A percentile compares a stretch with the other conserved stretches of the same genome.
Evolutionary conservation across 202 grass and related monocot genomes (phyloP).

Genomic region (Schoenoplectus triqueter): DNA sequence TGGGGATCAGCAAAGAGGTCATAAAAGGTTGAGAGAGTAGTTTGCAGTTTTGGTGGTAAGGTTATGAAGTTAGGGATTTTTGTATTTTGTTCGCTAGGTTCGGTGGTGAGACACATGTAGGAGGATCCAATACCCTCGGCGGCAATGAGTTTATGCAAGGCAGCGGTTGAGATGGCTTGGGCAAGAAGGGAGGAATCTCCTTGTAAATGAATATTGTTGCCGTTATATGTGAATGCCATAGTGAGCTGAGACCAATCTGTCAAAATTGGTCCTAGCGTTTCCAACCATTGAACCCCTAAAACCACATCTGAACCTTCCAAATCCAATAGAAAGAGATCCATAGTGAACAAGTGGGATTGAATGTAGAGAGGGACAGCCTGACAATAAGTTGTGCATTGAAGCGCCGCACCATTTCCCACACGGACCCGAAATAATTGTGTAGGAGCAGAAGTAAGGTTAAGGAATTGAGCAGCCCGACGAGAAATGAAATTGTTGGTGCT

Average conservation of each 20-base stretch:
- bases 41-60: not conserved
- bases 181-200: not conserved
- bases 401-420: not conserved
- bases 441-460: not conserved
- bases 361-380: not conserved
- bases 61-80: not conserved
- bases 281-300: conserved; percentile 27
- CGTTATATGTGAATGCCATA: not conserved
- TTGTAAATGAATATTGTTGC: not conserved
- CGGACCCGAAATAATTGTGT: not conserved
- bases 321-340: conserved; percentile 6
- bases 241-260: not conserved
- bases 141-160: not conserved
- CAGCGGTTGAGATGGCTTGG: not conserved
- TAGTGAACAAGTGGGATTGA: not conserved
- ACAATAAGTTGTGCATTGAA: not conserved
- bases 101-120: not conserved
- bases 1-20: not conserved
- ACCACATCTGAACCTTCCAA: conserved; percentile 20
- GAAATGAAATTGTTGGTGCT: conserved; percentile 10
- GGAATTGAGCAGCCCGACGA: not conserved
- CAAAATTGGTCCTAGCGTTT: conserved; percentile 12
- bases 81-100: not conserved
- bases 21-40: not conserved
- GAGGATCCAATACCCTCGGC: not conserved